Base-by-base conservation (phyloP, 179 eudicot species). In the Carnegiea gigantea region DNA sequence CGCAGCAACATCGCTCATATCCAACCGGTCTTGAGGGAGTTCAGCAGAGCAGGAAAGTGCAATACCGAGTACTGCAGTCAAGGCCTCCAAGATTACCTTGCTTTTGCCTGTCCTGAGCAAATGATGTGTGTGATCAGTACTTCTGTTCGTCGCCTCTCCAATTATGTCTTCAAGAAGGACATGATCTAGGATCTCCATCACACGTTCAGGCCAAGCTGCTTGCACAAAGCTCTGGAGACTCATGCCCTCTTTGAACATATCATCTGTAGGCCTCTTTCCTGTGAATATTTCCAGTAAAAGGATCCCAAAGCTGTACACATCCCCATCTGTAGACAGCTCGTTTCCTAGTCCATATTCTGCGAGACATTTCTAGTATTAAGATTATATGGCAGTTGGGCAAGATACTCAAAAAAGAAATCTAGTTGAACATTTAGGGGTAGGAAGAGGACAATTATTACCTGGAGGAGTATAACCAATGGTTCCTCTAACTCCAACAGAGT, bases 211-310 rank as follows among this genome's bases (percentile, higher is more conserved):
- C 15, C 77, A 33, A 36, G 82, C 80, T 14, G 10, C 40, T 46
- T 77, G 30, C 6, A 79, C 84, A 64, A 73, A 83, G 36, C 70
- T 43, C 49, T 59, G 81, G 6, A 86, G 81, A 53, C 62, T 81
- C 54, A 62, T 38, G 7, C 78, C 73, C 2, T 53, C 76, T 12
- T 10, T 78, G 67, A 86, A 83, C 77, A 40, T 75, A 21, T 51
- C 62, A 76, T 86, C 67, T 5, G 83, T 86, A 8, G 88, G 88
- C 78, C 78, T 83, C 82, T 62, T 86, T 9, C 86, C 84, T 6
- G 85, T 82, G n/a, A 85, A 82, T 75, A 82, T 64, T 40, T 82
- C 87, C 36, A 85, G 72, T n/a, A 85, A 6, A 20, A 85, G 75
- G 49, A 85, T 79, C 28, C 84, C 84, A 9, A 71, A 78, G 48